These are phyloP conservation scores for Fusarium austroafricanum DNA, from an alignment of 2,329 filamentous ascomycete genomes.

Conservation along the genomic window DNA sequence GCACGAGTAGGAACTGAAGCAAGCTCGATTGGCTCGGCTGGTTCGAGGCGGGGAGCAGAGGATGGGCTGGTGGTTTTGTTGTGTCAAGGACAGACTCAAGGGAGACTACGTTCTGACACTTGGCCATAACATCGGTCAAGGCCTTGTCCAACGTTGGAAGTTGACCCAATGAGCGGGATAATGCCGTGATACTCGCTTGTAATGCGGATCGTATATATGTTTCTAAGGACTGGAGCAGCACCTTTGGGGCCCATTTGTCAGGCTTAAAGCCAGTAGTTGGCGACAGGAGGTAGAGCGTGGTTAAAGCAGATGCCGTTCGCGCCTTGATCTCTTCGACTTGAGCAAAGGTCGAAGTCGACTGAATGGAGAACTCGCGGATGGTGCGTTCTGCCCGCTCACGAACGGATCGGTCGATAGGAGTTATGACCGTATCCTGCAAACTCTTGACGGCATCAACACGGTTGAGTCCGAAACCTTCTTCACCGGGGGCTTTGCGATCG, in stretches of 20 bases:
- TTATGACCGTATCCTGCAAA: conserved; percentile 75
- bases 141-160: conserved; percentile 86
- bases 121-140: conserved; percentile 81
- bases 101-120: conserved; percentile 92
- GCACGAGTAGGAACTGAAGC: conserved; percentile 76
- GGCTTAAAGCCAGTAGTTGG: conserved; percentile 66
- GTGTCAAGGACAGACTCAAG: conserved; percentile 80
- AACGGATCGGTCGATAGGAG: conserved; percentile 79
- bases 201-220: conserved; percentile 84
- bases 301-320: conserved; percentile 77
- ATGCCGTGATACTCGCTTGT: conserved; percentile 79
- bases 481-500: conserved; percentile 71
- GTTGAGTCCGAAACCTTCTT: conserved; percentile 82
- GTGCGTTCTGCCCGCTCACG: conserved; percentile 80
- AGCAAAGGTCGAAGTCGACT: conserved; percentile 66
- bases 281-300: conserved; percentile 84
- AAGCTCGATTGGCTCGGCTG: conserved; percentile 62
- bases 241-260: conserved; percentile 71
- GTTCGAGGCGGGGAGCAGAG: conserved; percentile 62
- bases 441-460: conserved; percentile 77
- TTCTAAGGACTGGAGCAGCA: conserved; percentile 82
- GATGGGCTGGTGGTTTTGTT: conserved; percentile 75
- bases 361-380: conserved; percentile 83
- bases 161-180: conserved; percentile 81
- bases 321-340: conserved; percentile 80